Evolutionary conservation across 2,329 filamentous ascomycete species (phyloP).

Genomic region (Xylariaceae sp.): DNA sequence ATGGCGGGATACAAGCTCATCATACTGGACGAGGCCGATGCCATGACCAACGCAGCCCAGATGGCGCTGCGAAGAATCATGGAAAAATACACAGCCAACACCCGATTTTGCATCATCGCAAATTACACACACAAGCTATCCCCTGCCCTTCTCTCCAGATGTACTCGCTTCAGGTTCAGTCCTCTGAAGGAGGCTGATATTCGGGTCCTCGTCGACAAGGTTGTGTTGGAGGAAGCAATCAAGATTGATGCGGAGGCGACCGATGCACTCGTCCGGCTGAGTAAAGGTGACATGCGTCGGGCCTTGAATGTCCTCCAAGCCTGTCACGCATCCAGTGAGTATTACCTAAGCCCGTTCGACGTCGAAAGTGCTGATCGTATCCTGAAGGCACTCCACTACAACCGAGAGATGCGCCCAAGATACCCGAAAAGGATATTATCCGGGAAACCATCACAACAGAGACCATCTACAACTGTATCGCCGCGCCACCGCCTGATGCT

Average conservation of each 20-base stretch:
- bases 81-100: slow-evolving; percentile 99
- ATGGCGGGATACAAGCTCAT: slow-evolving; percentile 89
- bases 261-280: slow-evolving; percentile 78
- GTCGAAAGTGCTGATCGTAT: slow-evolving; percentile 1
- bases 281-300: slow-evolving; percentile 93
- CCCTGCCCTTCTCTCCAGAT: slow-evolving; percentile 85
- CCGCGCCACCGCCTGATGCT: slow-evolving; percentile 86
- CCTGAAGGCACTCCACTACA: slow-evolving; percentile 61
- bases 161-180: slow-evolving; percentile 92
- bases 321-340: slow-evolving; percentile 85
- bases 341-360: neutral
- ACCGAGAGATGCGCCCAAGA: slow-evolving; percentile 53
- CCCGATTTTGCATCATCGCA: slow-evolving; percentile 95
- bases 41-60: slow-evolving; percentile 98
- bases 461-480: slow-evolving; percentile 96
- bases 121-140: slow-evolving; percentile 99
- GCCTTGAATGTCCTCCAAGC: slow-evolving; percentile 94
- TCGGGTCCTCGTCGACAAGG: slow-evolving; percentile 76
- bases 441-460: slow-evolving; percentile 81
- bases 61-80: slow-evolving; percentile 97
- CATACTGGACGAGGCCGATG: slow-evolving; percentile 96
- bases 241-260: slow-evolving; percentile 77
- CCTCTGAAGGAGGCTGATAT: slow-evolving; percentile 89
- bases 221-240: slow-evolving; percentile 81
- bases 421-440: slow-evolving; percentile 60